These are phyloP conservation scores for Nakazawaea ishiwadae DNA, from an alignment of 805 yeast genomes.

Conservation along the genomic window DNA sequence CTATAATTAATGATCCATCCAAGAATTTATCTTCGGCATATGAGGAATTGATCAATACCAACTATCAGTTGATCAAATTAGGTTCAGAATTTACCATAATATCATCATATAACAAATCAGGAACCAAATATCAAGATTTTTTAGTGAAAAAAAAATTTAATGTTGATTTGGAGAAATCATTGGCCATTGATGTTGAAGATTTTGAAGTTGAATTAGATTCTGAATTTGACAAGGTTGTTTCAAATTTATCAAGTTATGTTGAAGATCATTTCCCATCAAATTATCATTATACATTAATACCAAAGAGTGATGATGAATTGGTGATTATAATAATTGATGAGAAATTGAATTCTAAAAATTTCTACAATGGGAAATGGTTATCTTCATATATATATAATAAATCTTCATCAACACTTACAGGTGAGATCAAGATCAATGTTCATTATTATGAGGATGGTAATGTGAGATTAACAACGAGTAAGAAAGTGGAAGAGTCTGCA, in stretches of 20 bases:
- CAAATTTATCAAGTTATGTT: conserved; percentile 45
- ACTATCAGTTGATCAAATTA: conserved; percentile 27
- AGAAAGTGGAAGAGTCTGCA: conserved; percentile 25
- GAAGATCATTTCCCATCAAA: conserved; percentile 61
- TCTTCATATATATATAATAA: conserved; percentile 51
- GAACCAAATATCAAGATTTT: conserved; percentile 54
- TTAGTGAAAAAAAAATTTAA: conserved; percentile 43
- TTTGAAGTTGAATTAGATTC: conserved; percentile 16
- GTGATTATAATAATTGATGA: conserved; percentile 62
- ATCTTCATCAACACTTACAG: conserved; percentile 33
- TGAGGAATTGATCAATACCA: conserved; percentile 22
- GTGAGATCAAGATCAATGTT: conserved; percentile 62
- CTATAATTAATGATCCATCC: conserved; percentile 22
- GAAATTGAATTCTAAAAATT: conserved; percentile 69
- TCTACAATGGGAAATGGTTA: conserved; percentile 87
- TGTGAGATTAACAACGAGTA: conserved; percentile 62
- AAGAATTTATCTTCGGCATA: conserved; percentile 21
- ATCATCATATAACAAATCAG: conserved; percentile 44
- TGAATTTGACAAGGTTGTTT: conserved; percentile 19
- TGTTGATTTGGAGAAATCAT: conserved; percentile 48
- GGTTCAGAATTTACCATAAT: conserved; percentile 30
- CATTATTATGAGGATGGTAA: conserved; percentile 97
- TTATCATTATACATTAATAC: conserved; percentile 40
- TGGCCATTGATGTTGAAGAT: conserved; percentile 48
- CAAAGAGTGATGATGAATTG: conserved; percentile 28